These are phyloP conservation scores for Citropsis articulata DNA, from an alignment of 345 rosid species.

Conservation along the genomic window DNA sequence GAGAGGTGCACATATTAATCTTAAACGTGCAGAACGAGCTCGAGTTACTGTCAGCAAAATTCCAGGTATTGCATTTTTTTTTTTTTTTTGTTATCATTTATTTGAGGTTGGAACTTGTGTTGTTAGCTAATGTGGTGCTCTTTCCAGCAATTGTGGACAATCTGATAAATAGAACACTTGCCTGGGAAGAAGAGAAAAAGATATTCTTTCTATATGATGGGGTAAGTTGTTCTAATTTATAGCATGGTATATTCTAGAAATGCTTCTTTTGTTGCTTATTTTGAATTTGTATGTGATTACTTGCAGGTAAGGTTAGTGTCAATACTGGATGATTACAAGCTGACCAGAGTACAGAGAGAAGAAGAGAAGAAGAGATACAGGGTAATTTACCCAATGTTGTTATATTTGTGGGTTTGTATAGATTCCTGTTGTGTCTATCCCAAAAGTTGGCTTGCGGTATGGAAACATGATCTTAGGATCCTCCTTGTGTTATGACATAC, in stretches of 20 bases:
- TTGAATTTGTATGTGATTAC: neutral
- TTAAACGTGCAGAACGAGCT: conserved; percentile 92
- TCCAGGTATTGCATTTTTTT: conserved; percentile 52
- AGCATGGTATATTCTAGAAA: conserved; percentile 6
- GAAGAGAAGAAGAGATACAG: conserved; percentile 85
- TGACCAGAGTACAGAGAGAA: conserved; percentile 74
- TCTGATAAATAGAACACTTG: conserved; percentile 67
- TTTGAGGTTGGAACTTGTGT: neutral
- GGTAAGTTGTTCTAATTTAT: conserved; percentile 42
- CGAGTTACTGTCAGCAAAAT: conserved; percentile 77
- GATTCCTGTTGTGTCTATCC: neutral
- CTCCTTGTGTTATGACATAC: neutral
- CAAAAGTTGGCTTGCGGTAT: neutral
- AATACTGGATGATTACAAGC: conserved; percentile 83
- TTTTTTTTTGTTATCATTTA: conserved; percentile 4
- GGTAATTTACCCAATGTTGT: conserved; percentile 38
- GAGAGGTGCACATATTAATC: conserved; percentile 90
- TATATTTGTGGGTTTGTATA: neutral
- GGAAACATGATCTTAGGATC: too few relatives aligned
- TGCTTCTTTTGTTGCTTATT: neutral
- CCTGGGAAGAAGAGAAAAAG: conserved; percentile 77
- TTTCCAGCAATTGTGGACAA: conserved; percentile 78
- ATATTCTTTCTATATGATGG: conserved; percentile 80
- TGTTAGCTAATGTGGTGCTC: conserved; percentile 12
- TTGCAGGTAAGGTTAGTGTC: conserved; percentile 72